phyloP scores from a whole-genome alignment of 768 basidiomycete genomes.

The Suillus plorans region DNA sequence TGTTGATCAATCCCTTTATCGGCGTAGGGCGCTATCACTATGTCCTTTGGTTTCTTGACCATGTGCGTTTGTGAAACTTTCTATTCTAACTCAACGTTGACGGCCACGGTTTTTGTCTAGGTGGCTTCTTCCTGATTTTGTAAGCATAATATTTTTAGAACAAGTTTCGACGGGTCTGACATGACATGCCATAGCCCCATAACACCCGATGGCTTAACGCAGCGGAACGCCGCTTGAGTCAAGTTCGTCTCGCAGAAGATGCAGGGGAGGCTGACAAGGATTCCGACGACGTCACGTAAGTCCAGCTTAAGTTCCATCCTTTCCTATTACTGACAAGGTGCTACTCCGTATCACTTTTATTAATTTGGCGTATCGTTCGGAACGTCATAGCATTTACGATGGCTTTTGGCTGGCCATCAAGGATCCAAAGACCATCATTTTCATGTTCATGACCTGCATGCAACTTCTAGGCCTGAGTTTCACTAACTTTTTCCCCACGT shows the following conservation, averaged over 20 bases:
- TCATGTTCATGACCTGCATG: conserved; percentile 50
- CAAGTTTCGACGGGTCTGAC: neutral
- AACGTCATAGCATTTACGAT: conserved; percentile 38
- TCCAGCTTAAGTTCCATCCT: neutral
- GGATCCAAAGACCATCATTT: conserved; percentile 55
- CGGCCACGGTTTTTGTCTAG: conserved; percentile 27
- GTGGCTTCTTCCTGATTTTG: conserved; percentile 60
- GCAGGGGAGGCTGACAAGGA: conserved; percentile 67
- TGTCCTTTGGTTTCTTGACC: conserved; percentile 52
- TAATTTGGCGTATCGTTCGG: neutral
- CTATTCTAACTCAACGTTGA: neutral
- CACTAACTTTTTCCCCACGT: conserved; percentile 60
- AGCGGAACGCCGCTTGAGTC: conserved; percentile 55
- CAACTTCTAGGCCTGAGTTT: conserved; percentile 59
- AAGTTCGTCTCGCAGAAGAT: conserved; percentile 68
- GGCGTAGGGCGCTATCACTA: conserved; percentile 59
- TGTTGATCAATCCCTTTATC: neutral
- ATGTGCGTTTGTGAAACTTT: conserved; percentile 37
- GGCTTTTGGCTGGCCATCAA: conserved; percentile 56
- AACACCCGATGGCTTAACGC: conserved; percentile 62
- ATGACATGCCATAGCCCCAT: conserved; percentile 43
- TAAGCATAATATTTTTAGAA: conserved; percentile 27
- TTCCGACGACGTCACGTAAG: conserved; percentile 14
- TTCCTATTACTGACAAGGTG: neutral
- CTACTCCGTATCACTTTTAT: neutral